phyloP scores from a whole-genome alignment of 768 basidiomycete genomes.

The Candolleomyces efflorescens region DNA sequence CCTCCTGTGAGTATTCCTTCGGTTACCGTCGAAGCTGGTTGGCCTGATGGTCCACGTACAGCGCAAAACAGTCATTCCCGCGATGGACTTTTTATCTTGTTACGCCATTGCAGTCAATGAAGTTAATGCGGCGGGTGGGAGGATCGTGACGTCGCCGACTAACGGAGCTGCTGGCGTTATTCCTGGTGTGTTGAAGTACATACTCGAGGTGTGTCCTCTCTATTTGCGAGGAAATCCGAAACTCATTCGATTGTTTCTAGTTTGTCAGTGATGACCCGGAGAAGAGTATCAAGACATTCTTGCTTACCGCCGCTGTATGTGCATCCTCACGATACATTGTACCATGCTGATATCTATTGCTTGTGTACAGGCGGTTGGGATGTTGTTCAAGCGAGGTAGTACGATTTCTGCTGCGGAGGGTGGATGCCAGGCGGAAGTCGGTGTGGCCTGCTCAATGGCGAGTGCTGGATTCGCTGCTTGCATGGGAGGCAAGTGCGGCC shows the following conservation, averaged over 20 bases:
- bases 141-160: conserved; percentile 93
- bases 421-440: conserved; percentile 93
- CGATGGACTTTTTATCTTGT: conserved; percentile 89
- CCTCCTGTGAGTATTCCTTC: conserved; percentile 57
- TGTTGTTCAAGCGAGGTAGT: conserved; percentile 96
- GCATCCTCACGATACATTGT: neutral
- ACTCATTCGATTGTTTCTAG: conserved; percentile 26
- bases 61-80: conserved; percentile 86
- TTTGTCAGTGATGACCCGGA: conserved; percentile 91
- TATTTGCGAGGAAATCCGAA: neutral
- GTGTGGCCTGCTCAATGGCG: conserved; percentile 97
- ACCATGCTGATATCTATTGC: neutral
- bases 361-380: conserved; percentile 68
- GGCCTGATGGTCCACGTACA: conserved; percentile 24
- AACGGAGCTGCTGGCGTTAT: conserved; percentile 95
- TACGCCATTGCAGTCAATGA: conserved; percentile 96
- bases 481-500: conserved; percentile 68
- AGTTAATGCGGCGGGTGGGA: conserved; percentile 88
- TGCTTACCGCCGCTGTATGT: conserved; percentile 82
- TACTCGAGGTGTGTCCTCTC: conserved; percentile 55
- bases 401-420: conserved; percentile 97
- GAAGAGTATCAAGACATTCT: conserved; percentile 82
- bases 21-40: neutral
- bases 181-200: conserved; percentile 87
- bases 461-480: conserved; percentile 91